Evolutionary conservation across 495 filamentous ascomycete species (phyloP).

Genomic region (Neurospora sp.): DNA sequence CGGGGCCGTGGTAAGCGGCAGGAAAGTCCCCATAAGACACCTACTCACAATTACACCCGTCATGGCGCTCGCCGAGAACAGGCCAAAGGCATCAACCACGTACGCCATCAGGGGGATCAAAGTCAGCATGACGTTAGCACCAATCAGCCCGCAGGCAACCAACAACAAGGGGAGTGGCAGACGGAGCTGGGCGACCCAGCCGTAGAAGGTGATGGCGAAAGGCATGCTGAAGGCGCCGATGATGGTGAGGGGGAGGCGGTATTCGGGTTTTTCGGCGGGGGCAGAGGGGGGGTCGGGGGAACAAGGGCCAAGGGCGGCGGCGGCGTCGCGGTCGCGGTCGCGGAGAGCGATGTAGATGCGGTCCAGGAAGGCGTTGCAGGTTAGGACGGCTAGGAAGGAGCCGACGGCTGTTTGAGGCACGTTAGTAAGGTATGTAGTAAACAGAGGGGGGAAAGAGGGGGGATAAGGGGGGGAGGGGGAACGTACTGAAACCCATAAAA

Average conservation of each 20-base stretch:
- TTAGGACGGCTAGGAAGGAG: conserved; percentile 34
- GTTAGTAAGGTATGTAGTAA: conserved; percentile 19
- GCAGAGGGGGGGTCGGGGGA: no score
- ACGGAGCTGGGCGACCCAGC: conserved; percentile 33
- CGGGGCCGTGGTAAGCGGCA: conserved; percentile 39
- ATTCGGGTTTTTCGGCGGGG: conserved; percentile 23
- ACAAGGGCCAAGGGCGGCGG: neutral
- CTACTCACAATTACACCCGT: conserved; percentile 44
- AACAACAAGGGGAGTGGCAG: conserved; percentile 33
- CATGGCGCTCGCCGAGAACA: conserved; percentile 46
- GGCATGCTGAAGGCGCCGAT: conserved; percentile 34
- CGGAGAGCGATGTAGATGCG: conserved; percentile 41
- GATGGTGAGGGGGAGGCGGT: conserved; percentile 41
- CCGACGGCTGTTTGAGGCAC: conserved; percentile 31
- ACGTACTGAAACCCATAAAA: conserved; percentile 44
- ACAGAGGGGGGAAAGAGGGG: no score
- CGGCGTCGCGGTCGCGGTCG: conserved; percentile 21
- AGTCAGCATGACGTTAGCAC: conserved; percentile 30
- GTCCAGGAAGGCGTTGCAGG: conserved; percentile 38
- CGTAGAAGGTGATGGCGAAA: conserved; percentile 33
- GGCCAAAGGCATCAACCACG: conserved; percentile 47
- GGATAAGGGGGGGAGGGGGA: neutral
- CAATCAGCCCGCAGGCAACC: conserved; percentile 30
- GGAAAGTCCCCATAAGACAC: conserved; percentile 43
- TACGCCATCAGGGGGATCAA: conserved; percentile 43